Evolutionary conservation across 331 rosid species (phyloP), one percentile per base, ranked within the genome.

Genomic region (Quercus tomentella): DNA sequence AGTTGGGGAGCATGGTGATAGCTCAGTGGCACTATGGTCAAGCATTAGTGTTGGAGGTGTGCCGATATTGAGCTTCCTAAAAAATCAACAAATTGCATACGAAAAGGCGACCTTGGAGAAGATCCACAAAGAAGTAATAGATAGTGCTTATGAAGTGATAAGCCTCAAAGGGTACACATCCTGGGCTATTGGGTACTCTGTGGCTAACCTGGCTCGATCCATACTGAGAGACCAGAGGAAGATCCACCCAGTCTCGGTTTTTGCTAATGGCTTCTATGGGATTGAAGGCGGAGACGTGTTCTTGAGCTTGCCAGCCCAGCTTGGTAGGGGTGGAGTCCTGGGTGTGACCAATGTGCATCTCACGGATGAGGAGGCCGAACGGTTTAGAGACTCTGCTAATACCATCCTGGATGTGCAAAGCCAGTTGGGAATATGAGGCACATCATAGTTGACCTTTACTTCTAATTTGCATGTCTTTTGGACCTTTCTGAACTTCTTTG

Each of bases 1-100:
- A 51, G 85, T 95, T 18, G 97, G 98, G 70, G 98, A 95, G 76
- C 98, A 95, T 22, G 98, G 98, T 5, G 98, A 95, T 69, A 95
- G 97, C 84, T 95, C 97, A 4, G 98, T 95, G 90, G 98, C 98
- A 1, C 69, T 95, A 25, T 95, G 98, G 97, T 95, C 97, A 0
- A 92, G 97, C 88, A 95, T 95, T 2, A 95, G 97, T 57, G 88
- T 94, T 0, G 98, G 98, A 1, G 98, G 97, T 15, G 94, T 94
- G 78, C 97, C 98, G 18, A 87, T 94, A 63, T 79, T 89, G 74
- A 94, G 96, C 77, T 92, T 91, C 85, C 73, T 91, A 33, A 80
- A 94, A 79, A 89, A 78, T 11, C 97, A 92, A 8, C 79, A 91
- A 74, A 91, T 94, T 0, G 75, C 88, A 0, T 92, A 91, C 55